Conservation (phyloP, 805 yeast genomes). For the Candida odintsovae region DNA sequence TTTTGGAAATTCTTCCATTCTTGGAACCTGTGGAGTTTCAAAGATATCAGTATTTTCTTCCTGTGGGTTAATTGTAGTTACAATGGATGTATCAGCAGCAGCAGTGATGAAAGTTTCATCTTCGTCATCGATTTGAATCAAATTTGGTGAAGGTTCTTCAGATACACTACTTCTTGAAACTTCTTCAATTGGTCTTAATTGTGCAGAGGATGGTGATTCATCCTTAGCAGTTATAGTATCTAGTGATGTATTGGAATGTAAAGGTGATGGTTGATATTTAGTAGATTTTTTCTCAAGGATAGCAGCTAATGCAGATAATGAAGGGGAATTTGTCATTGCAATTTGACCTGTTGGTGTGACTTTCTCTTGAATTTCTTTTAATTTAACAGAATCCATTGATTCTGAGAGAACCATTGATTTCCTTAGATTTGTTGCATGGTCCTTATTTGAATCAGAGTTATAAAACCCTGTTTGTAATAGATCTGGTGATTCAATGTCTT, state of each 20-base stretch:
- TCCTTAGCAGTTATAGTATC: conserved; percentile 10
- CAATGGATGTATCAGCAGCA: conserved; percentile 11
- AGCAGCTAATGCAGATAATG: conserved; percentile 36
- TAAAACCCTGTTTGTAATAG: conserved; percentile 17
- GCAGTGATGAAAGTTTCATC: conserved; percentile 7
- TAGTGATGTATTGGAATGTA: conserved; percentile 3
- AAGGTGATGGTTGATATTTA: conserved; percentile 14
- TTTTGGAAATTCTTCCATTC: neutral
- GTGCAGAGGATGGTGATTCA: neutral
- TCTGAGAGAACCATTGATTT: conserved; percentile 19
- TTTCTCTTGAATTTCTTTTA: conserved; percentile 3
- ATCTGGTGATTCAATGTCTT: conserved; percentile 10
- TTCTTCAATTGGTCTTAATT: neutral
- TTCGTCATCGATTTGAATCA: conserved; percentile 30
- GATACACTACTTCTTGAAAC: neutral
- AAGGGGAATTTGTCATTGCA: conserved; percentile 38
- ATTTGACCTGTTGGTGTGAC: conserved; percentile 5
- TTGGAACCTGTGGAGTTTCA: conserved; percentile 22
- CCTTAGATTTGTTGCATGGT: conserved; percentile 19
- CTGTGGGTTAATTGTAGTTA: neutral
- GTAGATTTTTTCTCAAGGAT: conserved; percentile 32
- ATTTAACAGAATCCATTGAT: conserved; percentile 18
- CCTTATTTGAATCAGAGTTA: conserved; percentile 10
- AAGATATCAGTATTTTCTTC: conserved; percentile 18
- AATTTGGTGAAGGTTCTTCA: conserved; percentile 25